A percentile compares a stretch with the other conserved stretches of the same genome.
These are phyloP conservation scores for Spizellomyces punctatus DNA, from an alignment of 192 early-diverging fungal species.

Conservation along the genomic window DNA sequence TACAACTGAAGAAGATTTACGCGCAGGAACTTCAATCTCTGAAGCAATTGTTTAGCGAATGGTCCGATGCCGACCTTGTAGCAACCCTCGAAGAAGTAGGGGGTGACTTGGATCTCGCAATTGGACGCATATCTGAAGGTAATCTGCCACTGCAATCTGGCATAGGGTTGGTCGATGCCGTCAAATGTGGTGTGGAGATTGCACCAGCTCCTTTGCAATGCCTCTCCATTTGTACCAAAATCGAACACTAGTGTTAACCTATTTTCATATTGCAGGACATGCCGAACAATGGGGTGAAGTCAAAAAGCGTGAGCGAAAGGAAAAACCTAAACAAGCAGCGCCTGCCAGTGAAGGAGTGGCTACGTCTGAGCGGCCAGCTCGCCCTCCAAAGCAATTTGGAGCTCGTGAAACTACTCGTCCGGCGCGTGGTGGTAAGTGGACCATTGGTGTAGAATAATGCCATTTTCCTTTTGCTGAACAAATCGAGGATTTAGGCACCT, in stretches of 20 bases:
- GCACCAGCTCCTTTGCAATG: too few species aligned
- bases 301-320: conserved; percentile 71
- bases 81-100: conserved; percentile 80
- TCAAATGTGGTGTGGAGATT: neutral
- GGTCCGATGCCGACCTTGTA: conserved; percentile 88
- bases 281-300: conserved; percentile 86
- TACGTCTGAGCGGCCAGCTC: conserved; percentile 4
- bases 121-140: conserved; percentile 82
- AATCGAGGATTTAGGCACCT: conserved; percentile 31
- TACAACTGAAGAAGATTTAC: conserved; percentile 22
- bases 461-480: neutral
- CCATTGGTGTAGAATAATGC: conserved; percentile 15
- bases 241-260: neutral
- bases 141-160: neutral
- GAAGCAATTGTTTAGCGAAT: conserved; percentile 57
- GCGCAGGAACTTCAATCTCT: conserved; percentile 38
- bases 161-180: neutral
- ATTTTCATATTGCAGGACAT: conserved; percentile 62
- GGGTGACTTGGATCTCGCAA: conserved; percentile 82
- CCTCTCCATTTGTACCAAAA: neutral
- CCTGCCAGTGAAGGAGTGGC: conserved; percentile 8
- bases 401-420: neutral
- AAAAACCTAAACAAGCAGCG: conserved; percentile 41
- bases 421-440: conserved; percentile 63
- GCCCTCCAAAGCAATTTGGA: neutral